These are phyloP conservation scores for Cryptosporidium bovis DNA, from an alignment of 169 alveolate genomes.

Conservation along the genomic window DNA sequence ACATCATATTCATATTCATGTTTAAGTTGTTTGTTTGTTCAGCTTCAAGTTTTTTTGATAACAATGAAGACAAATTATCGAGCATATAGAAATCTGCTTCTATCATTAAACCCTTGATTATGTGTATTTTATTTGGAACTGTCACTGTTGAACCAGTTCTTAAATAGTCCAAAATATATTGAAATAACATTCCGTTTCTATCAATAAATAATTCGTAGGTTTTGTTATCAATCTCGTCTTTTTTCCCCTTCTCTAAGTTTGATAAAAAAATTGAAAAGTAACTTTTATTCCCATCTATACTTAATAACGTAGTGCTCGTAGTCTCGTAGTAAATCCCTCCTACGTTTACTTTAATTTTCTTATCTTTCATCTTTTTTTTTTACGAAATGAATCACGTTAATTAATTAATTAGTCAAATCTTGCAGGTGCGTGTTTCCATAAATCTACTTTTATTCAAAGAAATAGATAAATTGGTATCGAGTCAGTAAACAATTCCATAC, in stretches of 20 bases:
- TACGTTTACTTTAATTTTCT: constrained; percentile 43
- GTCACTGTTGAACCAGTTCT: constrained; percentile 67
- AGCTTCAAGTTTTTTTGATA: constrained; percentile 17
- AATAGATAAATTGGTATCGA: too few relatives aligned
- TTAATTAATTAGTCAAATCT: too few relatives aligned
- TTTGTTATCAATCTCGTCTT: background rate
- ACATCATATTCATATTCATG: constrained; percentile 17
- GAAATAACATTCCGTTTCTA: constrained; percentile 60
- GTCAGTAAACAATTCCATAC: too few relatives aligned
- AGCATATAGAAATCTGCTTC: constrained; percentile 70
- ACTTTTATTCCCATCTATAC: constrained; percentile 26
- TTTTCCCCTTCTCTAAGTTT: background rate
- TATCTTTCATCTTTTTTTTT: constrained; percentile 23
- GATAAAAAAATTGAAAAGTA: constrained; percentile 51
- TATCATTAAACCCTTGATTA: constrained; percentile 48
- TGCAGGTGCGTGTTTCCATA: too few relatives aligned
- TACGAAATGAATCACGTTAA: too few relatives aligned
- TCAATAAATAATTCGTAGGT: constrained; percentile 29
- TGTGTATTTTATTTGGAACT: constrained; percentile 43
- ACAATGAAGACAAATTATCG: constrained; percentile 17
- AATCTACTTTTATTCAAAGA: too few relatives aligned
- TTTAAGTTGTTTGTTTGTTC: constrained; percentile 36
- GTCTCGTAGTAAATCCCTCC: constrained; percentile 66
- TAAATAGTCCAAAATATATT: constrained; percentile 54
- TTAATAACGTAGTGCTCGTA: constrained; percentile 28